phyloP scores from a whole-genome alignment of 768 basidiomycete genomes.

The Trametes cinnabarina region DNA sequence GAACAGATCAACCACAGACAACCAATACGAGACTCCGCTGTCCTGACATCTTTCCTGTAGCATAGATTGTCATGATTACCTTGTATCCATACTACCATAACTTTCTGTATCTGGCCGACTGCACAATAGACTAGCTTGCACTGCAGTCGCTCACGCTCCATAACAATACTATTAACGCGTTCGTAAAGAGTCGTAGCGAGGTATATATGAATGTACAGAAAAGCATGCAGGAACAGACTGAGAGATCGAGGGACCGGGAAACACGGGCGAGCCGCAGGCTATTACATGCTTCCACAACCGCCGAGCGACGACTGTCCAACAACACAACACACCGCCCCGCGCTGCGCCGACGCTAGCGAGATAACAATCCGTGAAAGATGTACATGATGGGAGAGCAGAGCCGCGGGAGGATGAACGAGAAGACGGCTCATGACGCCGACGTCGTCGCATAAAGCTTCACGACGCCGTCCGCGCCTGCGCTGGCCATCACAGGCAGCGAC shows the following conservation, averaged over 20 bases:
- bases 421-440: constrained; percentile 47
- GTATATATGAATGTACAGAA: constrained; percentile 30
- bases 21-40: neutral
- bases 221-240: constrained; percentile 19
- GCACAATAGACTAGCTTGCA: neutral
- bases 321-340: neutral
- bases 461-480: constrained; percentile 94
- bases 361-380: neutral
- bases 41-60: constrained; percentile 29
- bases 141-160: constrained; percentile 1
- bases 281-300: neutral
- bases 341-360: neutral
- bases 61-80: no score
- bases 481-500: constrained; percentile 82
- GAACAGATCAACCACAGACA: constrained; percentile 2
- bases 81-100: constrained; percentile 47
- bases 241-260: neutral
- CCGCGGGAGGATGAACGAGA: neutral
- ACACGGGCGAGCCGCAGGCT: neutral
- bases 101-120: no score
- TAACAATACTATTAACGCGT: constrained; percentile 23
- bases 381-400: neutral
- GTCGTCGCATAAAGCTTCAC: constrained; percentile 89
- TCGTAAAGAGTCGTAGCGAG: constrained; percentile 28
- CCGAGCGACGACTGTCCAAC: neutral